These are phyloP conservation scores for Nitzschia sp. DNA, from an alignment of 108 stramenopile genomes.

Conservation along the genomic window DNA sequence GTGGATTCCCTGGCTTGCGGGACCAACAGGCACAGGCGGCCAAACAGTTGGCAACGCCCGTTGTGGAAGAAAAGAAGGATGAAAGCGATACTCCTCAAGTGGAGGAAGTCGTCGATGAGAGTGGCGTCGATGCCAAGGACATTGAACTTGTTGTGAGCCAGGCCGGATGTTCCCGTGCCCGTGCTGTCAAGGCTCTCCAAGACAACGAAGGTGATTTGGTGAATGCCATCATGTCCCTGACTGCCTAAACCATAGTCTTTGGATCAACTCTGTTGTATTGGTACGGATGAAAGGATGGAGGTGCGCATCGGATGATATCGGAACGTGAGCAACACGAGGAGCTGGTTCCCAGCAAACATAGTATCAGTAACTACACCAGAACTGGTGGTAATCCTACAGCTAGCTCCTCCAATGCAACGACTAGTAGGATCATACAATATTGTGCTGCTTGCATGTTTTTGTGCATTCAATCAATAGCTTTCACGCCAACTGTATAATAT, in stretches of 20 bases:
- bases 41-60: slow-evolving; percentile 51
- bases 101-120: slow-evolving; percentile 81
- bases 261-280: no score
- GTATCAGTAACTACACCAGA: no score
- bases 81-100: slow-evolving; percentile 40
- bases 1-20: slow-evolving; percentile 41
- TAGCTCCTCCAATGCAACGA: no score
- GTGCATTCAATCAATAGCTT: no score
- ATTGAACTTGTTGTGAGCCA: slow-evolving; percentile 93
- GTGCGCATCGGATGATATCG: no score
- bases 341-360: no score
- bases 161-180: slow-evolving; percentile 74
- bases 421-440: no score
- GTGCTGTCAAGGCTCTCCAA: slow-evolving; percentile 91
- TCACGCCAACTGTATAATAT: no score
- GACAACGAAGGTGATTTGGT: slow-evolving; percentile 94
- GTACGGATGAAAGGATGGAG: no score
- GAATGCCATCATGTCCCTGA: slow-evolving; percentile 96
- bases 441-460: no score
- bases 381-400: no score
- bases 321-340: no score
- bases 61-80: slow-evolving; percentile 58
- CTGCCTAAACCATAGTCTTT: slow-evolving; percentile 16
- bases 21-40: slow-evolving; percentile 53
- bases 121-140: slow-evolving; percentile 90